Evolutionary conservation across 805 yeast genomes (phyloP).

Genomic region (Nematodospora valgi): DNA sequence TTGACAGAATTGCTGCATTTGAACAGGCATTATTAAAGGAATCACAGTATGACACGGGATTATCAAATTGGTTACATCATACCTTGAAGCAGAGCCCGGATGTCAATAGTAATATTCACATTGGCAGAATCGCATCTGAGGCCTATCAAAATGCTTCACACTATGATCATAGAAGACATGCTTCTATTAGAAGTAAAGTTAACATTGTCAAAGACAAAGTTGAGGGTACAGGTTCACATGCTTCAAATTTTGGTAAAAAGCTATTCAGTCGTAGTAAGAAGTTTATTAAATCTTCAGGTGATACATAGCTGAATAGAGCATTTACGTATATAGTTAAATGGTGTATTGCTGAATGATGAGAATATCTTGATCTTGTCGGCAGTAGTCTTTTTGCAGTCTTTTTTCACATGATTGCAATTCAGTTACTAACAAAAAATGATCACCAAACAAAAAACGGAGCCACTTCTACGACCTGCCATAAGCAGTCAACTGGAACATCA

Average conservation of each 20-base stretch:
- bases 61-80: conserved; percentile 54
- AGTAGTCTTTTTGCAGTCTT: too few species aligned
- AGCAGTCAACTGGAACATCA: background rate
- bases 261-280: conserved; percentile 56
- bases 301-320: too few species aligned
- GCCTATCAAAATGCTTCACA: conserved; percentile 67
- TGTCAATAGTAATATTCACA: conserved; percentile 32
- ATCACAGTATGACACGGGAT: conserved; percentile 49
- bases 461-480: too few species aligned
- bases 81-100: conserved; percentile 33
- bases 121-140: conserved; percentile 55
- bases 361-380: too few species aligned
- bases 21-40: conserved; percentile 43
- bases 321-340: too few species aligned
- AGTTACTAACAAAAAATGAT: too few species aligned
- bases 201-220: conserved; percentile 49
- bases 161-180: conserved; percentile 49
- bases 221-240: conserved; percentile 43
- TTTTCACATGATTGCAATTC: too few species aligned
- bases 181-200: conserved; percentile 44
- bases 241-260: conserved; percentile 54
- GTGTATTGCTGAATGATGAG: too few species aligned
- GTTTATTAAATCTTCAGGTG: conserved; percentile 18
- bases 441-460: background rate
- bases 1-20: conserved; percentile 39